phyloP scores from a whole-genome alignment of 2,329 filamentous ascomycete genomes.

The Sclerotinia glacialis region DNA sequence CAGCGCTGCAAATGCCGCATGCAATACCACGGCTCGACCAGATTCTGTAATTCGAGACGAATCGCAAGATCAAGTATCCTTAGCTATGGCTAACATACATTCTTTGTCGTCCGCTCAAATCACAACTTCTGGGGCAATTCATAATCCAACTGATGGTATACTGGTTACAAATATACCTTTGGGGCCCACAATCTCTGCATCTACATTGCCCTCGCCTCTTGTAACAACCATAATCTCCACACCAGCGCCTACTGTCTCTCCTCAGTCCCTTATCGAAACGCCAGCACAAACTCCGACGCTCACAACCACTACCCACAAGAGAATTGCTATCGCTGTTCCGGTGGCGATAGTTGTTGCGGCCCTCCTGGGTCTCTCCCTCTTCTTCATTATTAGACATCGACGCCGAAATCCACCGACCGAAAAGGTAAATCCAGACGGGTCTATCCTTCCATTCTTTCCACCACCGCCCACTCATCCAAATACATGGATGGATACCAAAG shows the following conservation, averaged over 20 bases:
- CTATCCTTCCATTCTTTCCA: conserved; percentile 20
- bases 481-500: conserved; percentile 13
- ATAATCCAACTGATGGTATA: conserved; percentile 8
- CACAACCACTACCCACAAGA: not conserved
- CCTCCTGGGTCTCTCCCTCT: not conserved
- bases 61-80: conserved; percentile 17
- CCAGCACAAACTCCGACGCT: not conserved
- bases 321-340: not conserved
- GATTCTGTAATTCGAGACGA: conserved; percentile 17
- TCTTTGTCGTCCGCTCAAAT: conserved; percentile 15
- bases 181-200: not conserved
- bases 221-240: not conserved
- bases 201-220: not conserved
- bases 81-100: not conserved
- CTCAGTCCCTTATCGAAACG: not conserved
- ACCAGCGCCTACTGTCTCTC: not conserved
- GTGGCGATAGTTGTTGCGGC: not conserved
- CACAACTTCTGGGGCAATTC: conserved; percentile 8
- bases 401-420: not conserved
- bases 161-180: conserved; percentile 6
- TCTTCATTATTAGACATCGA: conserved; percentile 4
- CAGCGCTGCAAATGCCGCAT: conserved; percentile 9
- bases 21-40: conserved; percentile 1
- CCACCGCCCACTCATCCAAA: conserved; percentile 17
- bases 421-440: not conserved